Conservation (phyloP, 2,329 filamentous ascomycete species). For the Xenoacremonium recifei region DNA sequence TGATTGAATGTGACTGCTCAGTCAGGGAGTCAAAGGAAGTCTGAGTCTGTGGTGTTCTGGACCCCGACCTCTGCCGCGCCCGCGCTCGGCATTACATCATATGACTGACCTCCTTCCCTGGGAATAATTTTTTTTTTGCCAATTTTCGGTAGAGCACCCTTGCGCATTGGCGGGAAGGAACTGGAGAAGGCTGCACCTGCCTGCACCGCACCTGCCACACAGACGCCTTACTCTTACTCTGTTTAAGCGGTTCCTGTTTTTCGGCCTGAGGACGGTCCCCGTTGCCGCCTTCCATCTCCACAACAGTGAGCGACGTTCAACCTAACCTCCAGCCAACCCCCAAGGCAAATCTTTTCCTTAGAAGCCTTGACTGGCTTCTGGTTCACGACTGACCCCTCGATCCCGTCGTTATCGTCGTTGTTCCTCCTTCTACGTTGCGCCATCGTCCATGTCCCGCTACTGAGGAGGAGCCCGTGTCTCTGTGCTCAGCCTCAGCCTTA, state of each 20-base stretch:
- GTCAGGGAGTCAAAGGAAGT: no score
- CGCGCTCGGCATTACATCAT: slow-evolving; percentile 27
- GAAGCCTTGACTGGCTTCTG: background rate
- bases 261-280: no score
- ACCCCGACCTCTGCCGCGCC: slow-evolving; percentile 1
- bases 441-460: background rate
- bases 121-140: no score
- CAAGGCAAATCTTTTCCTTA: background rate
- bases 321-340: background rate
- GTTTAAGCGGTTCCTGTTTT: no score
- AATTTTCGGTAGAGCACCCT: no score
- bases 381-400: background rate
- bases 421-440: background rate
- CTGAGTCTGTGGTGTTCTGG: no score
- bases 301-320: background rate
- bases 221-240: no score
- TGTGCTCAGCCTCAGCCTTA: slow-evolving; percentile 1
- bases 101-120: slow-evolving; percentile 5
- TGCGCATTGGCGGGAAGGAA: no score
- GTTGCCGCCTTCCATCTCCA: background rate
- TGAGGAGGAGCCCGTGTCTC: slow-evolving; percentile 2
- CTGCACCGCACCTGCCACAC: no score
- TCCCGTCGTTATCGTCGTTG: no score
- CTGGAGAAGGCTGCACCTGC: no score
- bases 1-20: no score